Conservation (phyloP, 805 yeast species). For the Priceomyces fermenticarens region DNA sequence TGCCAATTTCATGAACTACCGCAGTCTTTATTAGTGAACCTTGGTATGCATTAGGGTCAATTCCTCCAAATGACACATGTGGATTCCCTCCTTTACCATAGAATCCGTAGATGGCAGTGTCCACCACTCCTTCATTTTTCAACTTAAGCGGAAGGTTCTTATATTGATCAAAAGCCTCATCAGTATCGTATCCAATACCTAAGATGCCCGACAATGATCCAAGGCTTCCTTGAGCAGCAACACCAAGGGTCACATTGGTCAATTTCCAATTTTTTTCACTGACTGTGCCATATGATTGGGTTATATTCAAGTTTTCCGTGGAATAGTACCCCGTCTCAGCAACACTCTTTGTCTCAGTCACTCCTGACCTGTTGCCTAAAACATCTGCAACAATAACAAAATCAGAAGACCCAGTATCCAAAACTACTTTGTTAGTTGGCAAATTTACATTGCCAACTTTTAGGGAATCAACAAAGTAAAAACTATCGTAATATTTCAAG, state of each 20-base stretch:
- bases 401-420: slow-evolving; percentile 20
- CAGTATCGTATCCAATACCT: slow-evolving; percentile 14
- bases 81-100: slow-evolving; percentile 6
- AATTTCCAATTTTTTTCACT: slow-evolving; percentile 4
- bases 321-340: slow-evolving; percentile 6
- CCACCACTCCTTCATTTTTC: slow-evolving; percentile 9
- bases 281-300: slow-evolving; percentile 1
- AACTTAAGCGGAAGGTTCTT: slow-evolving; percentile 13
- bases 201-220: slow-evolving; percentile 12
- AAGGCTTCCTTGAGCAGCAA: slow-evolving; percentile 1
- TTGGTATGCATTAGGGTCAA: slow-evolving; percentile 25
- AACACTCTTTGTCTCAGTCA: slow-evolving; percentile 4
- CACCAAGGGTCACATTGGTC: slow-evolving; percentile 1
- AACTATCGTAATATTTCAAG: slow-evolving; percentile 2
- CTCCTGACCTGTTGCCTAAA: slow-evolving; percentile 4
- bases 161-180: slow-evolving; percentile 10
- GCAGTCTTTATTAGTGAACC: slow-evolving; percentile 18
- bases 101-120: slow-evolving; percentile 10
- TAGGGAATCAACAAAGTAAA: slow-evolving; percentile 10
- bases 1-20: slow-evolving; percentile 10
- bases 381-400: slow-evolving; percentile 5
- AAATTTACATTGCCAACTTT: slow-evolving; percentile 13
- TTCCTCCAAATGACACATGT: slow-evolving; percentile 30
- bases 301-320: slow-evolving; percentile 3
- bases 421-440: slow-evolving; percentile 5